Evolutionary conservation across 306 rosid genomes (phyloP), one percentile per base, ranked within the genome.

Genomic region (Psophocarpus tetragonolobus): DNA sequence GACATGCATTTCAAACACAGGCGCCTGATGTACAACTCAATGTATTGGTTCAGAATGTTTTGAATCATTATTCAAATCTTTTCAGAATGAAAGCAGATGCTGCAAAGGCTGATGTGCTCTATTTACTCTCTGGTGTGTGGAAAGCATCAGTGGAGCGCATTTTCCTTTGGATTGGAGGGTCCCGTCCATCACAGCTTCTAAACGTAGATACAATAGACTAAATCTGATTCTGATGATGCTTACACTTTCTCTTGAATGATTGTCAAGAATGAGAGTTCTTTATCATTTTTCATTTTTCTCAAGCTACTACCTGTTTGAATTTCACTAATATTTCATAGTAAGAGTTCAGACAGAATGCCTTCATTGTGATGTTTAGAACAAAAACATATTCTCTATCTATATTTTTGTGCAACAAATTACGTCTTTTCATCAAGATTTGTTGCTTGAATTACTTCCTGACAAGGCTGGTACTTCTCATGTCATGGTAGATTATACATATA

Each of bases 111-210:
- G 99, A 96, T 86, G 88, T 90, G 44, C 94, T 96, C 36, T 92
- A 88, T 79, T 64, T 96, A 29, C 77, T 92, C 81, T 91, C 98
- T 11, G 98, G 99, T 15, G 84, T 83, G 15, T 96, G 99, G 99
- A 87, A 90, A 79, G 73, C 98, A 18, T 80, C 96, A 0, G 92
- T 85, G 5, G 99, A 96, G 38, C 97, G 99, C 10, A 83, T 91
- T 58, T 92, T 91, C 82, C 91, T 85, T 35, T 96, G 99, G 99
- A 96, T 96, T 4, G 99, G 99, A 51, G 99, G 99, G 44, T 88
- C 92, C n/a, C 99, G 99, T 74, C 99, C 99, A 0, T 96, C 99
- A 0, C 94, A 96, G 80, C 91, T 96, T 87, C 90, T 96, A 68
- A 85, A 83, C 1, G 99, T 96, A 91, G 23, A 48, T 67, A 38